Conservation (phyloP, 768 basidiomycete genomes). For the Tulasnella sp. region DNA sequence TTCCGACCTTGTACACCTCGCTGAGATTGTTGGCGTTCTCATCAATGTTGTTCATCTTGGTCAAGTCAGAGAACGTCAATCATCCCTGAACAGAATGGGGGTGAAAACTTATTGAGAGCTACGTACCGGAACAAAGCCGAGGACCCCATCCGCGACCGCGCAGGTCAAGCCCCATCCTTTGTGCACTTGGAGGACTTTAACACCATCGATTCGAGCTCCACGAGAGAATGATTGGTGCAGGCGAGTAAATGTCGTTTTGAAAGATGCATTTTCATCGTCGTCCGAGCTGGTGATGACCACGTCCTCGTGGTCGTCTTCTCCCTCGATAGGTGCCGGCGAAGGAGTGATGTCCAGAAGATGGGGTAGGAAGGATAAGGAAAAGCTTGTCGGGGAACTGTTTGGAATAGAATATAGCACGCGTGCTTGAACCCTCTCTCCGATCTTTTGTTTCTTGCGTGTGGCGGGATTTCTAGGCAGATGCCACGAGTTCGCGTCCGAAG, state of each 20-base stretch:
- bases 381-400: constrained; percentile 65
- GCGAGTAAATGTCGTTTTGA: constrained; percentile 29
- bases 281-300: neutral
- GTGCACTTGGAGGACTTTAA: constrained; percentile 71
- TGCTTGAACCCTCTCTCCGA: constrained; percentile 57
- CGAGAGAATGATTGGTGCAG: constrained; percentile 64
- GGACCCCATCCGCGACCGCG: constrained; percentile 57
- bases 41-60: constrained; percentile 30
- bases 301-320: neutral
- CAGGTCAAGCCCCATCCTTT: constrained; percentile 77
- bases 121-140: constrained; percentile 86
- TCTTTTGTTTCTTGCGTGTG: neutral
- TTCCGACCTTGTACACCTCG: constrained; percentile 75
- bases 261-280: neutral
- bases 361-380: constrained; percentile 71
- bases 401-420: constrained; percentile 79
- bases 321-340: neutral
- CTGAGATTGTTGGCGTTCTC: constrained; percentile 37
- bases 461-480: constrained; percentile 49
- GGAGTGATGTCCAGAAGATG: constrained; percentile 54
- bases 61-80: constrained; percentile 16
- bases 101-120: neutral
- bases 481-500: constrained; percentile 79
- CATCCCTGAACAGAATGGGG: neutral
- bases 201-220: constrained; percentile 66